Percentiles rank a stretch among this genome's conserved stretches.
phyloP scores from a whole-genome alignment of 192 early-diverging fungal species.

The Linnemannia exigua region DNA sequence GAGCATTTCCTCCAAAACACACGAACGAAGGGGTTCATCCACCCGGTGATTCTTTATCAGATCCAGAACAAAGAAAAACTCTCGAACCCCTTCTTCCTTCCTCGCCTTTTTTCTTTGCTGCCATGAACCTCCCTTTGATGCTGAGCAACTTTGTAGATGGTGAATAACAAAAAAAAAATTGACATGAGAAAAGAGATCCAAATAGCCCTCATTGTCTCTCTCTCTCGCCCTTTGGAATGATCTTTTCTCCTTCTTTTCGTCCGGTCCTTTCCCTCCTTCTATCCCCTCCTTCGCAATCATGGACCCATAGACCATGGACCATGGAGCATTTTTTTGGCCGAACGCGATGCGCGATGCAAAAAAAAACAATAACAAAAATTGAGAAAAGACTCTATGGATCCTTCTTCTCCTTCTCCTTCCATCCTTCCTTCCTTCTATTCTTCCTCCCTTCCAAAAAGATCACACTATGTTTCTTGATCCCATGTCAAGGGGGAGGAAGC shows the following conservation, averaged over 20 bases:
- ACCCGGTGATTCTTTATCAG: not conserved
- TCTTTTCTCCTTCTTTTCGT: not conserved
- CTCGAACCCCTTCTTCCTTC: not conserved
- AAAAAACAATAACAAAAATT: not conserved
- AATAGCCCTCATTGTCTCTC: not conserved
- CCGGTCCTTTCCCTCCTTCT: not conserved
- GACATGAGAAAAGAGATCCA: not conserved
- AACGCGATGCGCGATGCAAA: not conserved
- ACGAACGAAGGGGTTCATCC: not conserved
- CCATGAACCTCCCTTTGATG: not conserved
- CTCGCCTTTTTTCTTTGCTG: not conserved
- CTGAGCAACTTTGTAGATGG: not conserved
- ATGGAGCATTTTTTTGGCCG: not conserved
- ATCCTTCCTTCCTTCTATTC: not conserved
- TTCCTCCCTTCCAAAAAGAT: not conserved
- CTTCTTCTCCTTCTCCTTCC: not conserved
- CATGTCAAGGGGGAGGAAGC: not conserved
- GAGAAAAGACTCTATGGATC: not conserved
- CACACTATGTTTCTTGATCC: conserved; percentile 1
- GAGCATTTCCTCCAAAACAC: not conserved
- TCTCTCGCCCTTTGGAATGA: not conserved
- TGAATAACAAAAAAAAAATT: not conserved
- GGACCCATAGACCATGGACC: not conserved
- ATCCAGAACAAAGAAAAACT: not conserved
- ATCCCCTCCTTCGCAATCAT: not conserved